Evolutionary conservation across 768 basidiomycete species (phyloP).

Genomic region (Pleurotus cornucopiae): DNA sequence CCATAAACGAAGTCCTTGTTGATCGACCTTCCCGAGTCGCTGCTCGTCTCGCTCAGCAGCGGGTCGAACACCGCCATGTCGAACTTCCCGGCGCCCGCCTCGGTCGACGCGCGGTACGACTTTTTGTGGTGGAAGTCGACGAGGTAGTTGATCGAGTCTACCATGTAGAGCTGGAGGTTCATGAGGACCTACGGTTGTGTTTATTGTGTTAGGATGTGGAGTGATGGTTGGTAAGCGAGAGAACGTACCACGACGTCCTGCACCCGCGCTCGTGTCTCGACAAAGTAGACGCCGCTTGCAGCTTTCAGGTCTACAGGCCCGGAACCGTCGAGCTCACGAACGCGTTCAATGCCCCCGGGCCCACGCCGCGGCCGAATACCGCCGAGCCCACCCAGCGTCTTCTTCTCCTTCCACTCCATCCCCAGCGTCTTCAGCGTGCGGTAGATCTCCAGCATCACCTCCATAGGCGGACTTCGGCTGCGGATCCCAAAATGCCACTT

Average conservation of each 20-base stretch:
- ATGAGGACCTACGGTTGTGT: slow-evolving; percentile 67
- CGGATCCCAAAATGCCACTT: slow-evolving; percentile 99
- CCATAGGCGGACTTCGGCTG: slow-evolving; percentile 93
- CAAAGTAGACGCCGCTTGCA: slow-evolving; percentile 81
- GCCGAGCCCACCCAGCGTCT: slow-evolving; percentile 68
- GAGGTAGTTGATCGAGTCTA: slow-evolving; percentile 92
- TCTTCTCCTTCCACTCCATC: slow-evolving; percentile 98
- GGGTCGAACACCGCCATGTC: slow-evolving; percentile 59
- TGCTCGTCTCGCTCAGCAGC: slow-evolving; percentile 44
- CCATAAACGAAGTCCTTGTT: slow-evolving; percentile 40
- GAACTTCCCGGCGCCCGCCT: slow-evolving; percentile 65
- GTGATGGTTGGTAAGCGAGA: not conserved
- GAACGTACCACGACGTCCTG: slow-evolving; percentile 84
- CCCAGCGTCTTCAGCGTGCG: slow-evolving; percentile 82
- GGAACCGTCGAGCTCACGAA: slow-evolving; percentile 52
- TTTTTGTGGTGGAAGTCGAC: slow-evolving; percentile 99
- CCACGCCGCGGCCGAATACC: slow-evolving; percentile 36
- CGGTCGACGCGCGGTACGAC: slow-evolving; percentile 74
- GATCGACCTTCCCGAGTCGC: slow-evolving; percentile 53
- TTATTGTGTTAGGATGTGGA: no score
- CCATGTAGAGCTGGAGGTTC: slow-evolving; percentile 97
- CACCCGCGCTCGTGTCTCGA: slow-evolving; percentile 88
- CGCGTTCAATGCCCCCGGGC: slow-evolving; percentile 50
- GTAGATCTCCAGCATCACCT: slow-evolving; percentile 99
- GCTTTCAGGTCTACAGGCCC: slow-evolving; percentile 62